Percentiles rank a stretch among this genome's conserved stretches.
Evolutionary conservation across 768 basidiomycete genomes (phyloP).

Genomic region (Astraeus odoratus): DNA sequence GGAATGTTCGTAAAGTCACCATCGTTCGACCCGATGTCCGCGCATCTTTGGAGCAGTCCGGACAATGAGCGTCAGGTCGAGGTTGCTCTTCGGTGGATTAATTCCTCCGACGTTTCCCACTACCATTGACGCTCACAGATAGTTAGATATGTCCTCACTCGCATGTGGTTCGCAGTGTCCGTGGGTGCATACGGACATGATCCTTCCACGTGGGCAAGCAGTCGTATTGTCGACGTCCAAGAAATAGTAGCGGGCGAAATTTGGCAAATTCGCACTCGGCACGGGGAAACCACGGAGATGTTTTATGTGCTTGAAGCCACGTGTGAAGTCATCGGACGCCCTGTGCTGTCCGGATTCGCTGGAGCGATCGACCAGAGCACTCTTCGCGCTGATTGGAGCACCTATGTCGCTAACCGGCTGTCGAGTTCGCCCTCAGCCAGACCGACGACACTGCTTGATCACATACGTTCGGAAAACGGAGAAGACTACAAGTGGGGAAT

Average conservation of each 20-base stretch:
- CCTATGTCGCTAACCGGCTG: slow-evolving; percentile 38
- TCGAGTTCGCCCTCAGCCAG: background rate
- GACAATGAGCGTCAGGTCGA: slow-evolving; percentile 51
- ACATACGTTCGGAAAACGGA: slow-evolving; percentile 59
- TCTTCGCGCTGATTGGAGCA: slow-evolving; percentile 60
- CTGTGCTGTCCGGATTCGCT: slow-evolving; percentile 8
- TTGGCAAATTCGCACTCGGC: slow-evolving; percentile 44
- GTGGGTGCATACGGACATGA: slow-evolving; percentile 34
- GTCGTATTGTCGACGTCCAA: slow-evolving; percentile 39
- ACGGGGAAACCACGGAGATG: slow-evolving; percentile 19
- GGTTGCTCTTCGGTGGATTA: slow-evolving; percentile 48
- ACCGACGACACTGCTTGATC: slow-evolving; percentile 7
- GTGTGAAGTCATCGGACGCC: slow-evolving; percentile 61
- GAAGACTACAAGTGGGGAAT: slow-evolving; percentile 68
- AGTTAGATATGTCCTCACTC: slow-evolving; percentile 55
- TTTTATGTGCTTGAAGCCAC: slow-evolving; percentile 64
- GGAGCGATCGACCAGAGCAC: slow-evolving; percentile 2
- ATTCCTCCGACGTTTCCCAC: background rate
- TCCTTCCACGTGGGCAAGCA: slow-evolving; percentile 27
- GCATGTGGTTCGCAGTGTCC: slow-evolving; percentile 58
- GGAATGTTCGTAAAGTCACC: slow-evolving; percentile 25
- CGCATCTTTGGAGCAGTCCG: slow-evolving; percentile 51
- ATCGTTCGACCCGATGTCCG: slow-evolving; percentile 31
- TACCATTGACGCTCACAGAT: slow-evolving; percentile 2
- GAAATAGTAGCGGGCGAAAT: slow-evolving; percentile 51